Evolutionary conservation across 2,329 filamentous ascomycete species (phyloP), one percentile per base, ranked within the genome.

Genomic region (Ceratocystis colombiana): DNA sequence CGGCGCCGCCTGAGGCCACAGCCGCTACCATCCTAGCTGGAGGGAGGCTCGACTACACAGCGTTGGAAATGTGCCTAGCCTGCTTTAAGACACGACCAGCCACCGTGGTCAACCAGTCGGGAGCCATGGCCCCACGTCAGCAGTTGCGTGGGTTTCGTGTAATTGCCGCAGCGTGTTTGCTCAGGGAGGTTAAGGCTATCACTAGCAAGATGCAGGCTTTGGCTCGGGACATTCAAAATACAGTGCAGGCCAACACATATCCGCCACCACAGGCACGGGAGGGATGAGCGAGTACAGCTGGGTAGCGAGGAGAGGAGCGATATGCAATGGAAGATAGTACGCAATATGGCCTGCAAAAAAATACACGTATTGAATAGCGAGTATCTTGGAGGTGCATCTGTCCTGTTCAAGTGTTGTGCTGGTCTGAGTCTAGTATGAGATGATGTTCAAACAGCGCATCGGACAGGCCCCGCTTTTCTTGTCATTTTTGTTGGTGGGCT

Each of bases 71-170:
- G 66, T 68, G 68, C n/a, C 37, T 68, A 22, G 69, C 68, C 5
- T 70, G 69, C 33, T 70, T 69, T 30, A 62, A 33, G 25, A 41
- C 46, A 72, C 75, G 15, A 74, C 76, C 22, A 12, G 68, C 71
- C 4, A 72, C 75, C 0, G 72, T 71, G 0, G 71, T 70, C 45
- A 67, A 68, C 28, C 69, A 61, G 46, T 25, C 1, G 63, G 59
- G 5, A 50, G 63, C 68, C 2, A 68, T 68, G 3, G 70, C 68
- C 1, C 28, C 10, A 2, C 10, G n/a, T 1, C 57, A 61, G n/a
- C 46, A 72, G 44, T 69, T 77, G 7, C 61, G 74, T 57, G 77
- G 76, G 59, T 78, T 77, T 68, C 72, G 72, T 30, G 72, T 77
- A 0, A 72, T 77, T 57, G 75, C 76, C 1, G 76, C 75, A 12